phyloP scores from a whole-genome alignment of 2,329 filamentous ascomycete genomes.

The Botrytis porri region DNA sequence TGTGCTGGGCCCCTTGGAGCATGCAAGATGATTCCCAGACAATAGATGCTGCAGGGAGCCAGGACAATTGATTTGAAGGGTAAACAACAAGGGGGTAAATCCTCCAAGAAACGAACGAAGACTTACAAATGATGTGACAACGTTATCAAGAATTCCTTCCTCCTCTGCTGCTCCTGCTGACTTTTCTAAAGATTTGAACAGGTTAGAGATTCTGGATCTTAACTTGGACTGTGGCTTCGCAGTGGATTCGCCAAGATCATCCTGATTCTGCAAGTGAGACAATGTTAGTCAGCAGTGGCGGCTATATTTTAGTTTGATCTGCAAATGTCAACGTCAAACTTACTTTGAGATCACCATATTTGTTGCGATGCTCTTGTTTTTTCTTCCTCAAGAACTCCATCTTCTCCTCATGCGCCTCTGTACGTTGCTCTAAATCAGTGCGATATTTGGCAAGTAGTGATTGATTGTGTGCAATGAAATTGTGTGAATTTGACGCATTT shows the following conservation, averaged over 20 bases:
- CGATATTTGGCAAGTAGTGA: not conserved
- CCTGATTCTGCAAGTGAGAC: constrained; percentile 1
- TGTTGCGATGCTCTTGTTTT: not conserved
- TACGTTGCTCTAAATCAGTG: not conserved
- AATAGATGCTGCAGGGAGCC: not conserved
- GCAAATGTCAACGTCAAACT: constrained; percentile 10
- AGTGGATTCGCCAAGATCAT: not conserved
- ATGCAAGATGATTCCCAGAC: not conserved
- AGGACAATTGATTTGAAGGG: not conserved
- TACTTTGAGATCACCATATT: not conserved
- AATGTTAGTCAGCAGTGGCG: constrained; percentile 12
- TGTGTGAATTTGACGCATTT: not conserved
- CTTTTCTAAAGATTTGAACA: not conserved
- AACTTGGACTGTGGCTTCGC: not conserved
- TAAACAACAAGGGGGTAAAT: not conserved
- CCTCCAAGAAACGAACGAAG: not conserved
- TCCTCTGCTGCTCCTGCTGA: not conserved
- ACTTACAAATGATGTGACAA: not conserved
- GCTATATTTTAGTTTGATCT: not conserved
- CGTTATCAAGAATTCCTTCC: not conserved
- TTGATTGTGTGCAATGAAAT: not conserved
- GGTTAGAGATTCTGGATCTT: not conserved
- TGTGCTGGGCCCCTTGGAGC: not conserved
- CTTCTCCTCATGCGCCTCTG: not conserved
- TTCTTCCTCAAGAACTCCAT: not conserved